phyloP scores from a whole-genome alignment of 148 eudicot species.

The Cornus kousa region DNA sequence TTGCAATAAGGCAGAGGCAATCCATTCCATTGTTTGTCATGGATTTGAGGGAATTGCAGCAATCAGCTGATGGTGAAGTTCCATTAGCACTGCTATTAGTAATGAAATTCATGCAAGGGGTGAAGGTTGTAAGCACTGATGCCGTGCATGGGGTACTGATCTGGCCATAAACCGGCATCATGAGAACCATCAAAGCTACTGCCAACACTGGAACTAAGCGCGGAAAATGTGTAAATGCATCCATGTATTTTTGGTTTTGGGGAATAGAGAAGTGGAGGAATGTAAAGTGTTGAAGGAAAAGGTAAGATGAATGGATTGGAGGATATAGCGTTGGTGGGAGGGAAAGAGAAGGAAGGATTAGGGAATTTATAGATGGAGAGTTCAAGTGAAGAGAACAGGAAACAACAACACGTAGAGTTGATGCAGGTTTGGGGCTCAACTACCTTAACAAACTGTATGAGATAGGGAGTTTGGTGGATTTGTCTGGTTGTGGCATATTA shows the following conservation, averaged over 20 bases:
- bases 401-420: conserved; percentile 31
- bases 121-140: conserved; percentile 61
- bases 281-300: background rate
- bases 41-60: conserved; percentile 61
- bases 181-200: conserved; percentile 10
- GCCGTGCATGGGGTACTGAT: conserved; percentile 47
- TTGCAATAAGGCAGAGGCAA: conserved; percentile 66
- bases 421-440: conserved; percentile 64
- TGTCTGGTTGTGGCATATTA: conserved; percentile 8
- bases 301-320: background rate
- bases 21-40: conserved; percentile 56
- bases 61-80: conserved; percentile 54
- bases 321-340: conserved; percentile 13
- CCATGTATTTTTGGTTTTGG: conserved; percentile 7
- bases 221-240: background rate
- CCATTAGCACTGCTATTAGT: conserved; percentile 43
- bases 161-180: conserved; percentile 30
- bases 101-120: conserved; percentile 56
- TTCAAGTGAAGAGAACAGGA: background rate
- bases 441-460: conserved; percentile 38
- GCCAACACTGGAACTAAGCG: conserved; percentile 15
- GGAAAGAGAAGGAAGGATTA: background rate
- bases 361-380: conserved; percentile 36
- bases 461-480: conserved; percentile 19
- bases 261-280: background rate